These are phyloP conservation scores for Claviceps purpurea DNA, from an alignment of 2,329 filamentous ascomycete species.

Conservation along the genomic window DNA sequence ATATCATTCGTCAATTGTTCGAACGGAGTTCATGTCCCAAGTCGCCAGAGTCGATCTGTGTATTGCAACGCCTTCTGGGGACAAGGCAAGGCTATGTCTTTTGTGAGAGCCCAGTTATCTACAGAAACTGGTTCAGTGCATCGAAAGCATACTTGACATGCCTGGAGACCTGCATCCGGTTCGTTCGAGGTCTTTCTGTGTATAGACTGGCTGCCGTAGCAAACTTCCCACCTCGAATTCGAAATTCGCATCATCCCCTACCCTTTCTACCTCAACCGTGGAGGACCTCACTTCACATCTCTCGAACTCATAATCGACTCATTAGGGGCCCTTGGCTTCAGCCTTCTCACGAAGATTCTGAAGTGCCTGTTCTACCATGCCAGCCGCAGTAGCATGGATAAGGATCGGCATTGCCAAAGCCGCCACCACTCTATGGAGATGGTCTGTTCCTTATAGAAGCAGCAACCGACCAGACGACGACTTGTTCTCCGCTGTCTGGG, in stretches of 20 bases:
- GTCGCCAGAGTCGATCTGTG: no score
- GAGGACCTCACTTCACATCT: background rate
- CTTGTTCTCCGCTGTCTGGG: slow-evolving; percentile 8
- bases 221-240: background rate
- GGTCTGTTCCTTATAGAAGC: slow-evolving; percentile 10
- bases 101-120: background rate
- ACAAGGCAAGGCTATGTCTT: background rate
- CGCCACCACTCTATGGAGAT: slow-evolving; percentile 7
- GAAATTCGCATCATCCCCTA: no score
- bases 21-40: background rate
- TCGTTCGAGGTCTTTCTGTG: background rate
- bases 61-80: background rate
- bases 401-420: background rate
- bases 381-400: background rate
- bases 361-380: background rate
- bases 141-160: background rate
- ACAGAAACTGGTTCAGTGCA: background rate
- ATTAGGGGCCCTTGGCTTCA: background rate
- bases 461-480: slow-evolving; percentile 8
- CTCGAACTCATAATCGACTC: no score
- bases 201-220: background rate
- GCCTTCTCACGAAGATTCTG: background rate
- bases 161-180: no score
- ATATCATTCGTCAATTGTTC: background rate
- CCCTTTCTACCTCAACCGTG: background rate